Evolutionary conservation across 208 protist genomes (phyloP).

Genomic region (Acanthamoeba rhysodes): DNA sequence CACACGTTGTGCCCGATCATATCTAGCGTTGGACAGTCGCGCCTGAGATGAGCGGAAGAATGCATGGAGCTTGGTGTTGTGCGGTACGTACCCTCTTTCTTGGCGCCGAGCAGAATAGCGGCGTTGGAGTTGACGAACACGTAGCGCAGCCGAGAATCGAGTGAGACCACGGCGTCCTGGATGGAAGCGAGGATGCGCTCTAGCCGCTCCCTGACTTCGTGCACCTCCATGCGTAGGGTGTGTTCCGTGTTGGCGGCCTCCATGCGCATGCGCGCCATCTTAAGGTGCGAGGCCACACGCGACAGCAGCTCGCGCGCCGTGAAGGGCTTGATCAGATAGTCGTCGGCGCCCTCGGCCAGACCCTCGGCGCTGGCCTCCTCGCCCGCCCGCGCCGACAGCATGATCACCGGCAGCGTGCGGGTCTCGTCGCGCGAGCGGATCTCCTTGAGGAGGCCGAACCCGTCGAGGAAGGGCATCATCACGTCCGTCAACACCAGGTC

Average conservation of each 20-base stretch:
- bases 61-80: neutral
- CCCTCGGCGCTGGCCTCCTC: no score
- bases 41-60: neutral
- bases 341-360: no score
- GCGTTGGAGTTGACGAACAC: conserved; percentile 59
- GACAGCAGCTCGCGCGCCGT: no score
- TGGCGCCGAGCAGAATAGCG: neutral
- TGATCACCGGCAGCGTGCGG: no score
- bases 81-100: neutral
- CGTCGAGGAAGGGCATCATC: conserved; percentile 81
- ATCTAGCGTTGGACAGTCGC: neutral
- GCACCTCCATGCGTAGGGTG: neutral
- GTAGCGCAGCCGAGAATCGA: neutral
- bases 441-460: conserved; percentile 71
- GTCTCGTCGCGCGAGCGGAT: no score
- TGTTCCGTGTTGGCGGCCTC: neutral
- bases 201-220: conserved; percentile 44
- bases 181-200: conserved; percentile 46
- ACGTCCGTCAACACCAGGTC: conserved; percentile 79
- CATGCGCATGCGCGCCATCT: neutral
- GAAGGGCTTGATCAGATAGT: no score
- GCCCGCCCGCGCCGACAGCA: no score
- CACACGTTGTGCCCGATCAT: conserved; percentile 55
- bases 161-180: conserved; percentile 31
- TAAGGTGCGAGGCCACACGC: conserved; percentile 37